A percentile compares a stretch with the other conserved stretches of the same genome.
Conservation (phyloP, 495 filamentous ascomycete species). For the Penicillium canariense region DNA sequence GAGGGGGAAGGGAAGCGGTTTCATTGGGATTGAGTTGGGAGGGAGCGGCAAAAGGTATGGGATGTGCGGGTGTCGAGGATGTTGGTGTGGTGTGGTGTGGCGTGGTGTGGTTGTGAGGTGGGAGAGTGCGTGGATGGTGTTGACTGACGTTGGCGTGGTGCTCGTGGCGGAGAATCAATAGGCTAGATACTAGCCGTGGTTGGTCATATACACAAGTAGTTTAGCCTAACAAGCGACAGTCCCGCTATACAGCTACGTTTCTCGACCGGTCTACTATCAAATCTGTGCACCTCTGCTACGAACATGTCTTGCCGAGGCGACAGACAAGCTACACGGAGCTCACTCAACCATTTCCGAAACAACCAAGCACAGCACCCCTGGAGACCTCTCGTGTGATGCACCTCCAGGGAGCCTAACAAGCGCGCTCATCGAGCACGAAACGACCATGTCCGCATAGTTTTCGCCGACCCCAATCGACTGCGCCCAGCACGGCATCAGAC, state of each 20-base stretch:
- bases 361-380: background rate
- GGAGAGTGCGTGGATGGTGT: background rate
- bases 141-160: background rate
- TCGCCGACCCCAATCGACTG: background rate
- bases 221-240: background rate
- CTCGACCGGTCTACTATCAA: background rate
- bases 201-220: background rate
- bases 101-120: background rate
- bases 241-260: background rate
- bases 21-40: conserved; percentile 15
- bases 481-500: no score
- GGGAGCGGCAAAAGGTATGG: background rate
- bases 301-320: background rate
- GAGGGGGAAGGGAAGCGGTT: conserved; percentile 39
- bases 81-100: background rate
- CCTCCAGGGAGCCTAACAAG: no score
- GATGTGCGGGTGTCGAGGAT: background rate
- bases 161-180: no score
- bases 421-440: background rate
- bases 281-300: background rate
- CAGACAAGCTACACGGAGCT: background rate
- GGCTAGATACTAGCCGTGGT: background rate
- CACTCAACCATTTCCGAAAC: background rate
- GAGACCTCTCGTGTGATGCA: no score
- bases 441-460: background rate